Conservation (phyloP, 2,329 filamentous ascomycete genomes). For the Hypoxylon rubiginosum region DNA sequence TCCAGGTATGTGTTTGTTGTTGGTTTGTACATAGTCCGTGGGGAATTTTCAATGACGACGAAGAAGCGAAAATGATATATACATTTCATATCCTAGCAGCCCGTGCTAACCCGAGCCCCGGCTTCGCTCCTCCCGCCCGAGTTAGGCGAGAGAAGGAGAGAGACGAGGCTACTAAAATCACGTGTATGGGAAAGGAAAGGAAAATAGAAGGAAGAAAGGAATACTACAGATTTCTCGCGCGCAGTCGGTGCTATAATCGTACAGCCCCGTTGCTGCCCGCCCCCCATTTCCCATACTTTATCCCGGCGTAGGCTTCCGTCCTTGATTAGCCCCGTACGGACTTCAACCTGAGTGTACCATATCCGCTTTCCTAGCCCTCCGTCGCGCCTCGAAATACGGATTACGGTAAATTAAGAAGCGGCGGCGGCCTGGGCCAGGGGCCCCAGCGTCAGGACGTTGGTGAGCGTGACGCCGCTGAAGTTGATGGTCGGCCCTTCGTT, state of each 20-base stretch:
- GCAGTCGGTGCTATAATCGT: not conserved
- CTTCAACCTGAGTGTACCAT: not conserved
- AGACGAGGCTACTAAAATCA: constrained; percentile 2
- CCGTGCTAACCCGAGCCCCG: constrained; percentile 20
- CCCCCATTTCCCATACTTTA: not conserved
- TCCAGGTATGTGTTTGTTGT: constrained; percentile 4
- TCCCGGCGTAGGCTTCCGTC: too few relatives aligned
- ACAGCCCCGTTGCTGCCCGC: not conserved
- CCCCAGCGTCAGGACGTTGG: constrained; percentile 47
- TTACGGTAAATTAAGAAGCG: not conserved
- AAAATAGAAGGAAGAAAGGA: not conserved
- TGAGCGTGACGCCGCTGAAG: constrained; percentile 45
- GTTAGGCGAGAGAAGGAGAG: not conserved
- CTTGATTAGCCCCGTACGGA: not conserved
- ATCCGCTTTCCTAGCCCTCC: not conserved
- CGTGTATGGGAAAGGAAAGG: not conserved
- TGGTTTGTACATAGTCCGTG: not conserved
- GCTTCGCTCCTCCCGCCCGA: not conserved
- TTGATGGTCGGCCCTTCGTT: constrained; percentile 49
- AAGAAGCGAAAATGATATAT: constrained; percentile 38
- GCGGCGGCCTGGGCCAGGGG: constrained; percentile 24
- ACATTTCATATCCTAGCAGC: constrained; percentile 29
- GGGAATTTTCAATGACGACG: constrained; percentile 5
- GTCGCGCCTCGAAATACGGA: not conserved
- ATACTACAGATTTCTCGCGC: not conserved